Evolutionary conservation across 139 green algal species (phyloP).

Genomic region (Chlorella sp.): DNA sequence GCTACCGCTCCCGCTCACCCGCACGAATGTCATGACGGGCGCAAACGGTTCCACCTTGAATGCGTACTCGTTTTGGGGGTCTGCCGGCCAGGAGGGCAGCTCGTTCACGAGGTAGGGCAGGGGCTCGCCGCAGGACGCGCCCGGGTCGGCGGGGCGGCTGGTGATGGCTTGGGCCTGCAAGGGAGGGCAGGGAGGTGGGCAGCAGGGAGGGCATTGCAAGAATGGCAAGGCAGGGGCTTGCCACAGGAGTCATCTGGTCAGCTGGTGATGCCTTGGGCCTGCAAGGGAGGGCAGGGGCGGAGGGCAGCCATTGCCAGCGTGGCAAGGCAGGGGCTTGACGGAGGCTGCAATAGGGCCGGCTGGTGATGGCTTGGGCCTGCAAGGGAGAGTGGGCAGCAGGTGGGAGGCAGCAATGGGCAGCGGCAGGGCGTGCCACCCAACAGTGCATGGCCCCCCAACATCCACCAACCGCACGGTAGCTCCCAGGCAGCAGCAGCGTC

Average conservation of each 20-base stretch:
- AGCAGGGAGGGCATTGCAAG: background rate
- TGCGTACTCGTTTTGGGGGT: slow-evolving; percentile 42
- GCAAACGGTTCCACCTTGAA: slow-evolving; percentile 61
- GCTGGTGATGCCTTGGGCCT: no score
- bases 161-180: slow-evolving; percentile 23
- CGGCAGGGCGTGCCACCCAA: no score
- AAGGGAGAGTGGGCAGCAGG: no score
- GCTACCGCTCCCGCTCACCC: background rate
- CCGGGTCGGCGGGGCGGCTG: background rate
- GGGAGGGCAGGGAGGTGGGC: no score
- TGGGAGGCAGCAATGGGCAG: no score
- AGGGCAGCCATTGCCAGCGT: slow-evolving; percentile 47
- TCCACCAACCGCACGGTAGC: no score
- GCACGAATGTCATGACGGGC: slow-evolving; percentile 51
- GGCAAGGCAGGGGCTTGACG: slow-evolving; percentile 43
- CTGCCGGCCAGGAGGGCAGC: slow-evolving; percentile 32
- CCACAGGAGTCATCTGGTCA: no score
- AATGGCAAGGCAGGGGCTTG: background rate
- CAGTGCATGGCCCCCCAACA: no score
- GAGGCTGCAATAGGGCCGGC: background rate
- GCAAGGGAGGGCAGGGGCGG: background rate
- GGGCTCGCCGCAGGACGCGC: slow-evolving; percentile 1
- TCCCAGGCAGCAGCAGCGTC: no score
- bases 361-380: slow-evolving; percentile 23
- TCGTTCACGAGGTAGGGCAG: slow-evolving; percentile 54